These are phyloP conservation scores for Aureobasidium sp. DNA, from an alignment of 2,329 filamentous ascomycete genomes.

Conservation along the genomic window DNA sequence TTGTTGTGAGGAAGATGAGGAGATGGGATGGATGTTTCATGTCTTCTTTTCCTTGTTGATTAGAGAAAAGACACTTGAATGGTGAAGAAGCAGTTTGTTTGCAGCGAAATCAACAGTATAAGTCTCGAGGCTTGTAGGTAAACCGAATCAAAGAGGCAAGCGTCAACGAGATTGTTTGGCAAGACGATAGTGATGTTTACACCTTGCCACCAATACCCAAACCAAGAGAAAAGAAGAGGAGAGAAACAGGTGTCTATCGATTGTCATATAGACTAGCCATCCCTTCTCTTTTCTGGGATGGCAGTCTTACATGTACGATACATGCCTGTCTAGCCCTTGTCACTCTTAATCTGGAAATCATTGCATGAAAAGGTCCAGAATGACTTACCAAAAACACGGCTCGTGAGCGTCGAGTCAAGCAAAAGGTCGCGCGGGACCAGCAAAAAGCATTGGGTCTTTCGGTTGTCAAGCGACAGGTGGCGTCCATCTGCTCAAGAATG, in stretches of 20 bases:
- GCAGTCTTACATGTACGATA: neutral
- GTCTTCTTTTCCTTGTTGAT: neutral
- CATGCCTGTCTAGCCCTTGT: neutral
- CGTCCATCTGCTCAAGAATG: neutral
- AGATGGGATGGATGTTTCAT: neutral
- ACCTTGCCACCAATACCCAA: too few species aligned
- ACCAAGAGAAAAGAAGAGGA: neutral
- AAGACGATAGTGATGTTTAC: too few species aligned
- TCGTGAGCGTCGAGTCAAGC: neutral
- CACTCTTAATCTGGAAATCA: neutral
- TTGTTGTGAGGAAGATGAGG: neutral
- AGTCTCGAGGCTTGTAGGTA: neutral
- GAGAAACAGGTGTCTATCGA: neutral
- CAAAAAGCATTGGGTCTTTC: too few species aligned
- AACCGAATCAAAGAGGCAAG: too few species aligned
- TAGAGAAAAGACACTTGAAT: too few species aligned
- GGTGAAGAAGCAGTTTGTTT: neutral
- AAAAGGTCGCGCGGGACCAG: slow-evolving; percentile 10
- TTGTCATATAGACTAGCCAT: neutral
- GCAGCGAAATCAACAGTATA: neutral
- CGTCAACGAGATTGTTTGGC: too few species aligned
- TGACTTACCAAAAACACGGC: neutral
- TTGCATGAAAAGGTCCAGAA: neutral
- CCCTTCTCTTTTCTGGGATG: neutral
- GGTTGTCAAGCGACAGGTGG: neutral